Base-by-base conservation (phyloP, 495 filamentous ascomycete genomes). In the Lophium mytilinum region DNA sequence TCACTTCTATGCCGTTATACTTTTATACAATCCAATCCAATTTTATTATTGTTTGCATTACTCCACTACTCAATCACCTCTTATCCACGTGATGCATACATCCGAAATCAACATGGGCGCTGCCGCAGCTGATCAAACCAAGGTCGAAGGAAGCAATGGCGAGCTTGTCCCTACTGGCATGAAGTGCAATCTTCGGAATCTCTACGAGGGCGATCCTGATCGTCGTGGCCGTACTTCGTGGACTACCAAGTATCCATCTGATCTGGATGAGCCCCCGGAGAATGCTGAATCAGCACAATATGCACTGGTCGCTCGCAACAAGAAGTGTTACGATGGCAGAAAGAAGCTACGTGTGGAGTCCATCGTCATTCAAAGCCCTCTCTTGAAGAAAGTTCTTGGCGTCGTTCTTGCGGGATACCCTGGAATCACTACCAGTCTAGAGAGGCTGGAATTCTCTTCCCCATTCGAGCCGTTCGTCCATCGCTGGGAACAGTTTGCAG, bases 391-490 rank as follows among this genome's bases (percentile, higher is more conserved):
- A 10, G 73, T 79, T 30, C 71, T 87, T 0, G 70, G 71, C 17
- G 71, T 73, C 11, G 76, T 85, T 8, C 70, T 87, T 36, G 69
- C 73, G 24, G 79, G 75, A 12, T 89, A 87, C 63, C 80, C 81
- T 0, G 82, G 85, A 21, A 74, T 88, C 17, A 84, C 83, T 0
- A 74, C 79, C 19, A 77, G 71, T n/a, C 67, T 88, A n/a, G 71
- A 80, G 46, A 75, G 79, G 0, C 69, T 88, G 6, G 77, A 80
- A 43, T 85, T 88, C 64, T 66, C 66, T 17, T 71, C 71, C 0
- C 81, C 81, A 0, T 87, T 88, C 66, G 68, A 79, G 64, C 78
- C 80, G 0, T 78, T 88, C 46, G 76, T 87, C 33, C 80, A 87
- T 67, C 75, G 83, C 18, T 88, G 83, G 84, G 65, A 72, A 6